Conservation (phyloP, 164 flowering plant species). For the Umbilicus rupestris region DNA sequence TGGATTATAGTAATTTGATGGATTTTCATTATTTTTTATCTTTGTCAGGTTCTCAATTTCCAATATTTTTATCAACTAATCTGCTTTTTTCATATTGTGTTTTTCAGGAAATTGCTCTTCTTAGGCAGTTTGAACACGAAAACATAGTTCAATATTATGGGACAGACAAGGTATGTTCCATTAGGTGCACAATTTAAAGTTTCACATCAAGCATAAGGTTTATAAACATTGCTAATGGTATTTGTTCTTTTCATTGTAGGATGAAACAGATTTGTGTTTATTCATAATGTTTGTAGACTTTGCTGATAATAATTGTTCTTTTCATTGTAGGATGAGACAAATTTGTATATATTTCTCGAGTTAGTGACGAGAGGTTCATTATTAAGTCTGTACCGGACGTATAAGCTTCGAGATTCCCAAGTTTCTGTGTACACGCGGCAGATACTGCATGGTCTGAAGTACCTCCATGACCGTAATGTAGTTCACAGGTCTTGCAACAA, state of each 20-base stretch:
- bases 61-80: neutral
- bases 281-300: slow-evolving; percentile 19
- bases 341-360: slow-evolving; percentile 88
- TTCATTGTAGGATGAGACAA: slow-evolving; percentile 56
- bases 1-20: neutral
- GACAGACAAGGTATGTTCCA: slow-evolving; percentile 55
- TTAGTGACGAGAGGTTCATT: slow-evolving; percentile 80
- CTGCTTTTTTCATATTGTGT: neutral
- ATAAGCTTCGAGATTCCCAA: slow-evolving; percentile 57
- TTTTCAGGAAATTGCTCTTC: slow-evolving; percentile 73
- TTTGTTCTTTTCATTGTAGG: slow-evolving; percentile 30
- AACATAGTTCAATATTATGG: slow-evolving; percentile 91
- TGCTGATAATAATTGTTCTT: neutral
- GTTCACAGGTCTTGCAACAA: slow-evolving; percentile 64
- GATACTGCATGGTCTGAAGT: slow-evolving; percentile 79
- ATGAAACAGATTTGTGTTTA: slow-evolving; percentile 63
- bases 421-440: slow-evolving; percentile 86
- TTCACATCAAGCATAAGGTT: neutral
- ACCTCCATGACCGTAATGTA: slow-evolving; percentile 77
- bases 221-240: neutral
- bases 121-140: slow-evolving; percentile 83
- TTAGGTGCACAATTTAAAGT: neutral
- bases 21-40: neutral
- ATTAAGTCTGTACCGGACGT: slow-evolving; percentile 50
- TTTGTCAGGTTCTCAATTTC: neutral